Percentiles rank a stretch among this genome's conserved stretches.
phyloP scores from a whole-genome alignment of 129 eudicot species.

The Flaveria bidentis region DNA sequence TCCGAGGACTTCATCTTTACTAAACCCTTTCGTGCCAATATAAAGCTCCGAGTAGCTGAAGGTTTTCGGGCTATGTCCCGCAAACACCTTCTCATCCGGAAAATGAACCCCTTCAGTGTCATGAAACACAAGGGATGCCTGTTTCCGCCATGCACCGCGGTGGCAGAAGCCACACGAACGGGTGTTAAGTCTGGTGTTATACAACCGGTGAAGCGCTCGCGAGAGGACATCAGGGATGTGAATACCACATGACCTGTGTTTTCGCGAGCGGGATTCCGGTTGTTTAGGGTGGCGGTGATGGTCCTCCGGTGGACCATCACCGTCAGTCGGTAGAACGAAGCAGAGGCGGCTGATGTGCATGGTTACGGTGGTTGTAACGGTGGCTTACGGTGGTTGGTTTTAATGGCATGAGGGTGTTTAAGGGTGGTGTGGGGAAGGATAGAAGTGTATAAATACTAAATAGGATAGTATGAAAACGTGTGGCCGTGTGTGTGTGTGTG shows the following conservation, averaged over 20 bases:
- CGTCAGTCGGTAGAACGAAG: conserved; percentile 54
- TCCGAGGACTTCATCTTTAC: conserved; percentile 60
- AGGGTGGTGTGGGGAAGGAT: not conserved
- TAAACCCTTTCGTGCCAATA: conserved; percentile 76
- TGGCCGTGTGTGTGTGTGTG: not conserved
- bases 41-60: conserved; percentile 90
- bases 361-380: conserved; percentile 35
- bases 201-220: conserved; percentile 34
- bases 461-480: not conserved
- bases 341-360: conserved; percentile 61
- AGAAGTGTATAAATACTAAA: not conserved
- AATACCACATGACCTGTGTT: conserved; percentile 29
- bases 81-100: conserved; percentile 39
- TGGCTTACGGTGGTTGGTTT: conserved; percentile 19
- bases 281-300: conserved; percentile 23
- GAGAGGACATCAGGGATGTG: conserved; percentile 32
- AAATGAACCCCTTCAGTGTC: conserved; percentile 74
- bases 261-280: conserved; percentile 15
- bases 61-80: conserved; percentile 56
- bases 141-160: not conserved
- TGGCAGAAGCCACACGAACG: conserved; percentile 15
- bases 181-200: conserved; percentile 21
- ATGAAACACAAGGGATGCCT: conserved; percentile 34
- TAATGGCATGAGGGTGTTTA: conserved; percentile 14
- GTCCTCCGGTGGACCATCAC: conserved; percentile 31